Conservation (phyloP, 2,329 filamentous ascomycete genomes). For the Cladorrhinum sp. region DNA sequence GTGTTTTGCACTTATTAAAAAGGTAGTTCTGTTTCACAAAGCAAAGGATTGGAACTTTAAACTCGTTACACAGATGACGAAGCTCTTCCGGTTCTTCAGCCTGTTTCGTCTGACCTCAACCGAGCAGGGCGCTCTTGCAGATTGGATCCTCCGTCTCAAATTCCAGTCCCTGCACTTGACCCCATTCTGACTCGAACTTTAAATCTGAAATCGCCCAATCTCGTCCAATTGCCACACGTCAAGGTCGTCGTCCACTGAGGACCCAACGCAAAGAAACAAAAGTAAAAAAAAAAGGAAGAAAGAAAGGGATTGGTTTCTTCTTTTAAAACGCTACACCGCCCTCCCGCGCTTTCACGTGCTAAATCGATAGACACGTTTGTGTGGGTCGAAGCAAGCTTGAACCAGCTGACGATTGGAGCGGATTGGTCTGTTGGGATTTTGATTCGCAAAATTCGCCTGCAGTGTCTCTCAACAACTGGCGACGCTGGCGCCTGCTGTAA, state of each 20-base stretch:
- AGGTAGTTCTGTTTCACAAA: conserved; percentile 4
- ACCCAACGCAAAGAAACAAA: background rate
- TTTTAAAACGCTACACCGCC: conserved; percentile 3
- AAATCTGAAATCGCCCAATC: background rate
- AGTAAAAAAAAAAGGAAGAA: no score
- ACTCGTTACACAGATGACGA: background rate
- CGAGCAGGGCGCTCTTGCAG: background rate
- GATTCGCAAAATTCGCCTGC: conserved; percentile 18
- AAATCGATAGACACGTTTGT: background rate
- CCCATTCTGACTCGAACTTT: background rate
- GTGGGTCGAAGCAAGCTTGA: conserved; percentile 7
- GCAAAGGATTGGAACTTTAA: background rate
- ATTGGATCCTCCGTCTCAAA: background rate
- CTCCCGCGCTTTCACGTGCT: conserved; percentile 20
- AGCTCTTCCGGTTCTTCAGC: background rate
- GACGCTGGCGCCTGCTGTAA: conserved; percentile 2
- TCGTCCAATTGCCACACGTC: background rate
- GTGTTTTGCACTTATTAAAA: background rate
- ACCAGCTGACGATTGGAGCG: conserved; percentile 8
- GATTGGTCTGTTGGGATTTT: conserved; percentile 14
- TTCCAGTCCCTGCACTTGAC: background rate
- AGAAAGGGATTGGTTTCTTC: conserved; percentile 24
- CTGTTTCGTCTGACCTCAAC: background rate
- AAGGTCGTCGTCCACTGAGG: background rate
- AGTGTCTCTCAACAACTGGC: conserved; percentile 23